Percentiles rank a stretch among this genome's conserved stretches.
These are phyloP conservation scores for Thuja plicata DNA, from an alignment of 83 land plant genomes.

Conservation along the genomic window DNA sequence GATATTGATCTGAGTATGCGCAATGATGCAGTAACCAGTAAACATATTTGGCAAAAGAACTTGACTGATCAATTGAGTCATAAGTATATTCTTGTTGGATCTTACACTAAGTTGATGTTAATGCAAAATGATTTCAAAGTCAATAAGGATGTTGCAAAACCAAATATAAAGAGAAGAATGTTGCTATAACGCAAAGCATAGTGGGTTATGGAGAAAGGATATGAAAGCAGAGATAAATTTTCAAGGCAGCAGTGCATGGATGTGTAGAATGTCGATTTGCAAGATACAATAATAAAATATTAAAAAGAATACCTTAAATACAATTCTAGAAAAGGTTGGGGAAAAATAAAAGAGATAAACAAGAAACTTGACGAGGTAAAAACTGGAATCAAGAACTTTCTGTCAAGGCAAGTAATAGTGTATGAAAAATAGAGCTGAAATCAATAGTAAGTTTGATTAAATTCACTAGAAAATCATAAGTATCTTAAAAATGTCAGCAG, in stretches of 20 bases:
- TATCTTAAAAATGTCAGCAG: background rate
- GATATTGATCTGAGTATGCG: background rate
- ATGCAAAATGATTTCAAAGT: background rate
- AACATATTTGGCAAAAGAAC: background rate
- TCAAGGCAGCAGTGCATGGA: background rate
- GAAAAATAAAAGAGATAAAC: background rate
- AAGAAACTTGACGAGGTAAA: background rate
- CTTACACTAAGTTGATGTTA: background rate
- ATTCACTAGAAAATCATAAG: background rate
- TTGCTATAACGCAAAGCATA: background rate
- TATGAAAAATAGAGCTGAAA: background rate
- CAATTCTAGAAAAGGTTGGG: background rate
- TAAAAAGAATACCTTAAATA: background rate
- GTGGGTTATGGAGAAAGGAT: background rate
- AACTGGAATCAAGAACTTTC: background rate
- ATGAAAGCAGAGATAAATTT: background rate
- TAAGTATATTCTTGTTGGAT: background rate
- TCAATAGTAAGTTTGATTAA: background rate
- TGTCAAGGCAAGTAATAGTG: background rate
- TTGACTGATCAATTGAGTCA: too few species aligned
- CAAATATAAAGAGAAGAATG: background rate
- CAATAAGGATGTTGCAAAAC: background rate
- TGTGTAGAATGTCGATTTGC: background rate
- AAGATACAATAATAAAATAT: background rate
- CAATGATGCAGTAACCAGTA: background rate